Evolutionary conservation across 768 basidiomycete species (phyloP).

Genomic region (Lactarius pseudohatsudake): DNA sequence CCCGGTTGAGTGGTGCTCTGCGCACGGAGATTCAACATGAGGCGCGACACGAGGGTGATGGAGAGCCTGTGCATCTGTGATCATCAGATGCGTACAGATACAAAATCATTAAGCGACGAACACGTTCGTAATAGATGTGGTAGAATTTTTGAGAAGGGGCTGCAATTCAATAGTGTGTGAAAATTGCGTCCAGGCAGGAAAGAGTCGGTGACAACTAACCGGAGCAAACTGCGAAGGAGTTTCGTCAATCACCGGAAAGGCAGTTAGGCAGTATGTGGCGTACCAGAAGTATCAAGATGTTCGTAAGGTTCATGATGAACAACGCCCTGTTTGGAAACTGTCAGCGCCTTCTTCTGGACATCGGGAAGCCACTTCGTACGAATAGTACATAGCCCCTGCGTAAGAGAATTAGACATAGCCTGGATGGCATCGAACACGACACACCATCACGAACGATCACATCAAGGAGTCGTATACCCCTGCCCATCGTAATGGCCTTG

Average conservation of each 20-base stretch:
- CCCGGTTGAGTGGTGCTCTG: not conserved
- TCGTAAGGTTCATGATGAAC: constrained; percentile 16
- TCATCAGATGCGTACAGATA: not conserved
- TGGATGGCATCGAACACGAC: not conserved
- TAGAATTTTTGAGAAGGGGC: constrained; percentile 11
- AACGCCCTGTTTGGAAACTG: constrained; percentile 5
- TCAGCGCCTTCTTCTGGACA: not conserved
- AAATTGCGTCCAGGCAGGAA: not conserved
- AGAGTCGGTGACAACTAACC: constrained; percentile 1
- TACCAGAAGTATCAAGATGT: constrained; percentile 22
- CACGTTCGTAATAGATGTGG: constrained; percentile 20
- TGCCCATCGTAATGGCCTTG: constrained; percentile 19
- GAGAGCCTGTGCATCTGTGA: constrained; percentile 3
- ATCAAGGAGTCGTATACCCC: constrained; percentile 9
- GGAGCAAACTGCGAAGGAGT: constrained; percentile 10
- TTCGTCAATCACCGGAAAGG: not conserved
- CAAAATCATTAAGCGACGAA: constrained; percentile 3
- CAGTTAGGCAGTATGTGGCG: not conserved
- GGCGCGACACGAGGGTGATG: constrained; percentile 20
- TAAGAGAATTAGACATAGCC: not conserved
- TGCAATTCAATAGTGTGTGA: not conserved
- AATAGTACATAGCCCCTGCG: constrained; percentile 23
- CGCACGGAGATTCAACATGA: constrained; percentile 24
- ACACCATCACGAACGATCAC: constrained; percentile 24
- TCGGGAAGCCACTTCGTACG: not conserved